Evolutionary conservation across 805 yeast genomes (phyloP).

Genomic region (Lipomyces sp.): DNA sequence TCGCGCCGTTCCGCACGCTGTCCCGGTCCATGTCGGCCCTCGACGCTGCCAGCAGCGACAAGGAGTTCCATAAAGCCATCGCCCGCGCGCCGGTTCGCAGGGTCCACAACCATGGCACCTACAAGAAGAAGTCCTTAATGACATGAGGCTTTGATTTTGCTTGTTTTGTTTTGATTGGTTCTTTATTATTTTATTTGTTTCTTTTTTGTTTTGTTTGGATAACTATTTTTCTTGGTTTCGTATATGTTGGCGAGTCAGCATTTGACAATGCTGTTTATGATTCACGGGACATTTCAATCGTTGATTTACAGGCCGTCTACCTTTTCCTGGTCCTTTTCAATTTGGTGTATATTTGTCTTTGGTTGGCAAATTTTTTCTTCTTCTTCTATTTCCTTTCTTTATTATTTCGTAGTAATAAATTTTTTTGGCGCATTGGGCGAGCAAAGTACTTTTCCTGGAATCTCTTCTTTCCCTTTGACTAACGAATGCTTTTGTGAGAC

Average conservation of each 20-base stretch:
- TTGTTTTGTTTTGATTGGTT: background rate
- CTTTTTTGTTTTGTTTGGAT: background rate
- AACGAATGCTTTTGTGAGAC: no score
- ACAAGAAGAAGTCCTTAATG: slow-evolving; percentile 8
- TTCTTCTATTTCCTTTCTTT: no score
- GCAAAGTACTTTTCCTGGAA: no score
- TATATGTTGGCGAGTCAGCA: background rate
- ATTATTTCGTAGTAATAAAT: no score
- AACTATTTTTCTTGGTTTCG: slow-evolving; percentile 1
- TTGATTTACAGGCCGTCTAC: no score
- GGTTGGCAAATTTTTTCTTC: no score
- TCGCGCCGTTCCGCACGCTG: background rate
- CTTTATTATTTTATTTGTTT: background rate
- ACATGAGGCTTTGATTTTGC: background rate
- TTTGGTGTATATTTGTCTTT: no score
- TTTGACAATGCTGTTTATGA: no score
- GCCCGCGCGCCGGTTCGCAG: slow-evolving; percentile 18
- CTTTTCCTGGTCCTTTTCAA: no score
- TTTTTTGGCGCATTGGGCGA: no score
- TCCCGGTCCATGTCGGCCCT: background rate
- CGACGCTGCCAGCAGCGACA: slow-evolving; percentile 17
- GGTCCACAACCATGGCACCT: slow-evolving; percentile 17
- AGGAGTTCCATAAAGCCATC: slow-evolving; percentile 4
- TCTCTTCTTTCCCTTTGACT: no score
- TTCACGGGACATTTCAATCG: no score